Base-by-base conservation (phyloP, 2,329 filamentous ascomycete genomes). In the Colletotrichum spinosum region DNA sequence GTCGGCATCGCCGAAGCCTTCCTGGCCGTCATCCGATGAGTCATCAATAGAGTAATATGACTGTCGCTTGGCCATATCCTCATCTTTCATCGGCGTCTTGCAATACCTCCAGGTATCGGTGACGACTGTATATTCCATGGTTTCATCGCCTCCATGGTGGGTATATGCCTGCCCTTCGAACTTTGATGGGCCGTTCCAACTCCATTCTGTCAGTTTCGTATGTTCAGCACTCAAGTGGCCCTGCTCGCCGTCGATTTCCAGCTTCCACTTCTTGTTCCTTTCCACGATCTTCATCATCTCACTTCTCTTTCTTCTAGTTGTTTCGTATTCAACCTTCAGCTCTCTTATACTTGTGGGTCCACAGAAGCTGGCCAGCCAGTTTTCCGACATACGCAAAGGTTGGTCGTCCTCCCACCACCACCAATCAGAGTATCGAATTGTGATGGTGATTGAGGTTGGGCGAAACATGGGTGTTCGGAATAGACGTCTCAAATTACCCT, bases 401-500 rank as follows among this genome's bases (percentile, higher is more conserved):
- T 69, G 46, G 55, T 82, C 75, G 0, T 53, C 0, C 68, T 83
- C 79, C 81, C 81, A 83, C 15, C 54, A 72, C 80, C 80, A 84
- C 75, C 81, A 84, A 65, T 85, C 83, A 2, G 81, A 77, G 62
- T 85, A 83, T 0, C 83, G 78, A 8, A 86, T 76, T 0, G 82
- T 85, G 10, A 86, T 69, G 0, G 77, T 81, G 2, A 85, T 55
- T 2, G 65, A 69, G 1, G 71, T 72, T 0, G 81, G 80, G 7
- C 70, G 63, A 38, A 83, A 75, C 11, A 71, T 58, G 0, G 65
- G 69, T 46, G 70, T 71, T 0, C 25, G 13, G 0, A 82, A 67
- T 0, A 82, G 55, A 0, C 17, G 2, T 7, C 67, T 38, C 2
- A 82, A 62, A 11, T 33, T 15, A 0, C 38, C 6, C 0, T 75